Evolutionary conservation across 2,329 filamentous ascomycete genomes (phyloP).

Genomic region (Tolypocladium album): DNA sequence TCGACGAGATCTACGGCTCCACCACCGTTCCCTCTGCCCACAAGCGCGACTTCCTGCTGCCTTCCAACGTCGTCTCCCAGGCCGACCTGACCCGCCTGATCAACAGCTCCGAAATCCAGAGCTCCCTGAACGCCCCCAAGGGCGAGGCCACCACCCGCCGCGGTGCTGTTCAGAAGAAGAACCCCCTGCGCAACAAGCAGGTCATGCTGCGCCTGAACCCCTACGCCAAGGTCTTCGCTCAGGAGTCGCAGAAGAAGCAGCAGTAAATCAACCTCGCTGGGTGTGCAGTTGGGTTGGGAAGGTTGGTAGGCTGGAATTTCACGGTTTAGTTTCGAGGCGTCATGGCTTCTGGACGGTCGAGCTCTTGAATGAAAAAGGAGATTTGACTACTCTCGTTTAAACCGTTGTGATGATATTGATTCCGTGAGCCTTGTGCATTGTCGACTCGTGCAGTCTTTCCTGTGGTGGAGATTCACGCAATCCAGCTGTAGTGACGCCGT

Average conservation of each 20-base stretch:
- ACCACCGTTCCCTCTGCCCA: constrained; percentile 80
- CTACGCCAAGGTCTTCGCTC: constrained; percentile 82
- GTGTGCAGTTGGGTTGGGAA: constrained; percentile 24
- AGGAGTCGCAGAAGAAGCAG: constrained; percentile 42
- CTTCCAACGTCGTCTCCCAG: constrained; percentile 85
- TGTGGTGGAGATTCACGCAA: background rate
- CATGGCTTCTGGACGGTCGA: constrained; percentile 25
- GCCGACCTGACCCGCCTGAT: constrained; percentile 94
- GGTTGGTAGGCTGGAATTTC: constrained; percentile 14
- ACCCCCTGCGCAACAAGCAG: constrained; percentile 98
- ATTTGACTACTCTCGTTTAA: constrained; percentile 10
- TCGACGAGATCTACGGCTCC: constrained; percentile 94
- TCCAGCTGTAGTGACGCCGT: background rate
- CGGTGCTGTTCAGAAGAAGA: constrained; percentile 95
- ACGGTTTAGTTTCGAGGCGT: constrained; percentile 26
- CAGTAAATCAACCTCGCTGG: constrained; percentile 26
- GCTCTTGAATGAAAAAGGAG: constrained; percentile 22
- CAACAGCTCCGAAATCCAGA: constrained; percentile 98
- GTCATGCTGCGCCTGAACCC: constrained; percentile 97
- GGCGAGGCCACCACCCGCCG: constrained; percentile 87
- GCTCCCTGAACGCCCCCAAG: constrained; percentile 84
- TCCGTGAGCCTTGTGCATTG: background rate
- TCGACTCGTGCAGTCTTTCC: no score
- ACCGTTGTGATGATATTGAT: background rate
- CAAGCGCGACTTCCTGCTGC: constrained; percentile 99